Conservation (phyloP, 352 stramenopile genomes). For the Phytopythium montanum region DNA sequence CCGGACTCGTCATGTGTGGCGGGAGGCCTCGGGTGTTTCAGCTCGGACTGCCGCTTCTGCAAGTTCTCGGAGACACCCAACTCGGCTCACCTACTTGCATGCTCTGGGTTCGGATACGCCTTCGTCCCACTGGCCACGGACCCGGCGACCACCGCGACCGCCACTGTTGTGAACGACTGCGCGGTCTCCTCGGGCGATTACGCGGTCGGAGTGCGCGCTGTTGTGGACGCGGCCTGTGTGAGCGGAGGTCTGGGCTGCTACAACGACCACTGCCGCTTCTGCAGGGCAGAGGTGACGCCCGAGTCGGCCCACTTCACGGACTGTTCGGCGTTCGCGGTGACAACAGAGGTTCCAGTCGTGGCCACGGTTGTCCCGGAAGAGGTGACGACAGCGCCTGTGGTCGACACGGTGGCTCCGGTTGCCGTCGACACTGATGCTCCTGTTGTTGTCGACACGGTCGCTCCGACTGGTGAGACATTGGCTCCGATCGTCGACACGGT, state of each 20-base stretch:
- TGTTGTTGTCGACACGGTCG: background rate
- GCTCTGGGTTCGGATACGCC: slow-evolving; percentile 15
- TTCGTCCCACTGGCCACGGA: slow-evolving; percentile 7
- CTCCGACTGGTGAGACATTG: background rate
- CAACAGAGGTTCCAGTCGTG: background rate
- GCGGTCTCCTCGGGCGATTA: slow-evolving; percentile 19
- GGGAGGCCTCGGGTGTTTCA: slow-evolving; percentile 36
- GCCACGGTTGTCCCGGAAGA: background rate
- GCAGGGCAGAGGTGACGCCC: slow-evolving; percentile 16
- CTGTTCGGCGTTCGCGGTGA: slow-evolving; percentile 8
- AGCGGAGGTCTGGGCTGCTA: slow-evolving; percentile 38
- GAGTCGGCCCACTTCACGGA: slow-evolving; percentile 24
- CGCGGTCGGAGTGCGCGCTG: slow-evolving; percentile 27
- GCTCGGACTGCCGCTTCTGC: slow-evolving; percentile 31
- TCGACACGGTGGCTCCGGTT: background rate
- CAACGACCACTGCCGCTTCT: slow-evolving; percentile 39
- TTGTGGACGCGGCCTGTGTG: slow-evolving; percentile 22
- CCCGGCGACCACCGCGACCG: background rate
- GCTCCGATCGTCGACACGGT: background rate
- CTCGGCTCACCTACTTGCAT: slow-evolving; percentile 25
- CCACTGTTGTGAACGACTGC: background rate
- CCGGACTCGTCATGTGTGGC: slow-evolving; percentile 20
- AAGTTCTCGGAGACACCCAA: slow-evolving; percentile 28
- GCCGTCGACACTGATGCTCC: background rate
- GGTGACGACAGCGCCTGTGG: background rate